Conservation (phyloP, 257 asterid species). For the Oldenlandia corymbosa region DNA sequence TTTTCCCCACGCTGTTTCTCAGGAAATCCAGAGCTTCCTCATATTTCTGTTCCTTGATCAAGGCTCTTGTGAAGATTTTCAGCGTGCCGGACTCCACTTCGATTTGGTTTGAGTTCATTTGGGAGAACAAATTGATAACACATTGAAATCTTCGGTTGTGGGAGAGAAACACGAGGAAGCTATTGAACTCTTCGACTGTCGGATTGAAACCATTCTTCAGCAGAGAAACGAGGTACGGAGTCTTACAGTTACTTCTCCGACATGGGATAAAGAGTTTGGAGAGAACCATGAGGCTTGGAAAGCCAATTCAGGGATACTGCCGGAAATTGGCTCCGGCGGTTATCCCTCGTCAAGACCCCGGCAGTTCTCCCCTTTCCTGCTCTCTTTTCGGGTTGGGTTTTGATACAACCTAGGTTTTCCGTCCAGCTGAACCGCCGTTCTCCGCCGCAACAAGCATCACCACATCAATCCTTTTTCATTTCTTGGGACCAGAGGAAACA, state of each 20-base stretch:
- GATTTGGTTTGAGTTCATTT: constrained; percentile 46
- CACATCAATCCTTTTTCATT: no score
- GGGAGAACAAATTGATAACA: constrained; percentile 40
- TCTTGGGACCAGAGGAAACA: no score
- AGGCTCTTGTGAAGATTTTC: constrained; percentile 39
- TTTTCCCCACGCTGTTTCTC: constrained; percentile 27
- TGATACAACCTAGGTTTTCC: no score
- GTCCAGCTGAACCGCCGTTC: no score
- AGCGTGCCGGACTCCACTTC: constrained; percentile 34
- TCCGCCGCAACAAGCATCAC: no score
- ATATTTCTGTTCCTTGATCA: constrained; percentile 38
- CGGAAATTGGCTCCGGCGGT: neutral
- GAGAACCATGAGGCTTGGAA: constrained; percentile 3
- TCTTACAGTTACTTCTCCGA: neutral
- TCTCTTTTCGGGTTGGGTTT: no score
- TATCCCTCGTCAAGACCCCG: no score
- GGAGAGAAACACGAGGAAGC: constrained; percentile 44
- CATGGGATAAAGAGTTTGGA: constrained; percentile 16
- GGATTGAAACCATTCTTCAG: constrained; percentile 59
- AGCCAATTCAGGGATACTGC: neutral
- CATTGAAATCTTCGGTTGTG: constrained; percentile 39
- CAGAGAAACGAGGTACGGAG: constrained; percentile 39
- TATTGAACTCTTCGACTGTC: constrained; percentile 49
- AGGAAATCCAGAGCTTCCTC: constrained; percentile 52
- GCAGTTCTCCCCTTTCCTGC: no score